Conservation (phyloP, 2,329 filamentous ascomycete genomes). For the Zymoseptoria tritici region DNA sequence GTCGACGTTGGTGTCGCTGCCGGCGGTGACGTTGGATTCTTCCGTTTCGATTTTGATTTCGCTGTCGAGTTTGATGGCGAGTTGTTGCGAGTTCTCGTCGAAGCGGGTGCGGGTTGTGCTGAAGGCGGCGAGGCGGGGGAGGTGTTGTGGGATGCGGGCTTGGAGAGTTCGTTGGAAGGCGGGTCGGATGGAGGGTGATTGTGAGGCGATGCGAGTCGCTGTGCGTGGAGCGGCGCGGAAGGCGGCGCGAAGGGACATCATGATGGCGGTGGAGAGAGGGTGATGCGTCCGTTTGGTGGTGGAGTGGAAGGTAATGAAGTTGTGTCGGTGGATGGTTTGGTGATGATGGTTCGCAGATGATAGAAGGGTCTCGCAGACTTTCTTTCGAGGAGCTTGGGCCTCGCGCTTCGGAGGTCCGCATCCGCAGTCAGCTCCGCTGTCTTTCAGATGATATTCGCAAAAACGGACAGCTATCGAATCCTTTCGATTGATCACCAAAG, state of each 20-base stretch:
- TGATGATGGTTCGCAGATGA: not conserved
- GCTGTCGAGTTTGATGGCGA: slow-evolving; percentile 75
- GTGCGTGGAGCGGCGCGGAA: slow-evolving; percentile 40
- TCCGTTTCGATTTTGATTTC: slow-evolving; percentile 80
- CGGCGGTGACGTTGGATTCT: slow-evolving; percentile 52
- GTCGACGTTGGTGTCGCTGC: slow-evolving; percentile 56
- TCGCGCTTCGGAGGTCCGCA: not conserved
- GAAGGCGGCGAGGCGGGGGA: slow-evolving; percentile 30
- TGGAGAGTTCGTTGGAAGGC: slow-evolving; percentile 11
- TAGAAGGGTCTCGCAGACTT: not conserved
- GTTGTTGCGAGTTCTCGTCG: slow-evolving; percentile 61
- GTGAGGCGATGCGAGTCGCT: slow-evolving; percentile 35
- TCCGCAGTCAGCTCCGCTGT: not conserved
- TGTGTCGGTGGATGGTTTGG: not conserved
- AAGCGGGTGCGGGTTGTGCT: slow-evolving; percentile 34
- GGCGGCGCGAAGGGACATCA: slow-evolving; percentile 41
- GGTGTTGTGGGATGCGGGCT: slow-evolving; percentile 14
- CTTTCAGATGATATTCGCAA: too few species aligned
- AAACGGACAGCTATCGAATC: too few species aligned
- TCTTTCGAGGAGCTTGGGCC: not conserved
- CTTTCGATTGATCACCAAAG: too few species aligned
- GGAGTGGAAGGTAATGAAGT: not conserved
- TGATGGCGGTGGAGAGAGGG: slow-evolving; percentile 19
- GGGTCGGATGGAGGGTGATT: slow-evolving; percentile 32
- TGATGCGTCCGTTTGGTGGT: not conserved